A percentile compares a stretch with the other conserved stretches of the same genome.
phyloP scores from a whole-genome alignment of 768 basidiomycete genomes.

The Hemileccinum impolitum region DNA sequence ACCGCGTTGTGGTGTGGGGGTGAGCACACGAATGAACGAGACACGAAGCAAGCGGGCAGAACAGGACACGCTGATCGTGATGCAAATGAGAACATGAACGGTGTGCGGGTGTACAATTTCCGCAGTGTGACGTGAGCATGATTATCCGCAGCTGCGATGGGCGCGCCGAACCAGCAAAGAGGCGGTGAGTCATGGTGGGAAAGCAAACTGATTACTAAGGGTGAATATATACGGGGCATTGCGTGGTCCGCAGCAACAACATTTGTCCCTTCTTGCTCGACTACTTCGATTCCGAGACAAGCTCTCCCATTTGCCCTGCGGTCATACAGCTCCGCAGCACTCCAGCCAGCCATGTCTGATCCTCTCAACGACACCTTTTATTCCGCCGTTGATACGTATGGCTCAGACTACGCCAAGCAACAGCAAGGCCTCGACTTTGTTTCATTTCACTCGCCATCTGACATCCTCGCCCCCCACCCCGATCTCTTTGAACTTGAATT shows the following conservation, averaged over 20 bases:
- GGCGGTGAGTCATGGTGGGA: slow-evolving; percentile 32
- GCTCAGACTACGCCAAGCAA: slow-evolving; percentile 37
- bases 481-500: slow-evolving; percentile 84
- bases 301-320: slow-evolving; percentile 4
- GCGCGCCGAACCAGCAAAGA: slow-evolving; percentile 18
- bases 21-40: background rate
- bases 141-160: slow-evolving; percentile 5
- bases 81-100: background rate
- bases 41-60: slow-evolving; percentile 4
- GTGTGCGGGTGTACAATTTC: slow-evolving; percentile 13
- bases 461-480: slow-evolving; percentile 73
- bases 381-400: slow-evolving; percentile 34
- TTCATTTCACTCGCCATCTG: slow-evolving; percentile 64
- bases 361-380: slow-evolving; percentile 30
- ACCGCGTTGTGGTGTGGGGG: slow-evolving; percentile 13
- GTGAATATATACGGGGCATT: slow-evolving; percentile 32
- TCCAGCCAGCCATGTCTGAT: slow-evolving; percentile 29
- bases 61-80: background rate
- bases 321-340: slow-evolving; percentile 26
- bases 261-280: slow-evolving; percentile 5
- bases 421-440: slow-evolving; percentile 57
- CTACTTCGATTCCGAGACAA: background rate
- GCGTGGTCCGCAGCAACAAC: slow-evolving; percentile 34
- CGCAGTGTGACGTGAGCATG: slow-evolving; percentile 21
- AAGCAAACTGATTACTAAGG: slow-evolving; percentile 30